Evolutionary conservation across 2,329 filamentous ascomycete species (phyloP), one percentile per base, ranked within the genome.

Genomic region (Stagonosporopsis cucurbitacearum): DNA sequence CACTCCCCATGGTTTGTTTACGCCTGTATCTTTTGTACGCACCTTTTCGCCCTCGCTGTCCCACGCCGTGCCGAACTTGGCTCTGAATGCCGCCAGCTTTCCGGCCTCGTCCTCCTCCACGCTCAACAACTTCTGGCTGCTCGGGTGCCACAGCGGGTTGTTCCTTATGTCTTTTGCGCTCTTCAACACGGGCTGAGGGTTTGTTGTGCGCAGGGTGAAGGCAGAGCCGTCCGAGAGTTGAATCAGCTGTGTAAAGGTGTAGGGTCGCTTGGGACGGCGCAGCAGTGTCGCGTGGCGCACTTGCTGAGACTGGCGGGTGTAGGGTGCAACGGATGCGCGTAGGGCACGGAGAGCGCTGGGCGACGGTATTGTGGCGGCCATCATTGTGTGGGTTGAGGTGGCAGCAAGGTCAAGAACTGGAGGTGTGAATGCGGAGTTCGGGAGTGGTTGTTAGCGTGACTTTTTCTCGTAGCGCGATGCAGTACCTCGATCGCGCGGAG

Each of bases 81-180:
- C 84, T 69, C 95, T 84, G 81, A 99, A 99, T 51, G 91, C 90
- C 48, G 88, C 90, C 70, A 99, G 79, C 72, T 90, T 86, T 17
- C 95, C 95, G 3, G 95, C 94, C 83, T 98, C 95, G 76, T 99
- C 95, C 61, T 96, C 87, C 79, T 99, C 95, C 54, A 97, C 84
- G 75, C 95, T 96, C 73, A 88, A 81, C 68, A 99, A 82, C 59
- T 89, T 89, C 77, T 87, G 87, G 64, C 90, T 88, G 56, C 83
- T 88, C 0, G 95, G 95, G 76, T 98, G 95, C 95, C 95, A 99
- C 50, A 96, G 78, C 2, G 91, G 81, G 69, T 91, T 88, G 81
- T 98, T 99, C 68, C 92, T 87, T 40, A 89, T 91, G 80, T 99
- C 95, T 78, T 96, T 96, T 58, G 82, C 84, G 48, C 79, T 82